Conservation (phyloP, 306 rosid genomes). For the Corylus americana region DNA sequence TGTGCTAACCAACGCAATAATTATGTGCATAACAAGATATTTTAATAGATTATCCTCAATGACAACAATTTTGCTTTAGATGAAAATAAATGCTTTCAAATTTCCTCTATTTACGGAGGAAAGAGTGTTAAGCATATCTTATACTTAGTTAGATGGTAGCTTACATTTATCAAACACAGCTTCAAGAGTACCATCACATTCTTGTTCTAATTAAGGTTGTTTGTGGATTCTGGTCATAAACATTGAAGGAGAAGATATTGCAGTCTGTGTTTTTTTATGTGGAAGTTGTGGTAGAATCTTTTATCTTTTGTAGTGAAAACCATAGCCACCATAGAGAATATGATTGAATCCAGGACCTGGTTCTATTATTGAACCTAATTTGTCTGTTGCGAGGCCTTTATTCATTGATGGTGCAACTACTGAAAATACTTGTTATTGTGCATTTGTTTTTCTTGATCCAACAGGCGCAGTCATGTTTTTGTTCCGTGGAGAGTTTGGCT, state of each 20-base stretch:
- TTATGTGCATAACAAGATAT: too few species aligned
- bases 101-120: too few species aligned
- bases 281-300: not conserved
- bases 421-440: not conserved
- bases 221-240: not conserved
- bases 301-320: not conserved
- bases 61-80: too few species aligned
- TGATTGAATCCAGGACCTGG: not conserved
- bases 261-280: not conserved
- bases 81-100: too few species aligned
- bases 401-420: not conserved
- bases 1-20: too few species aligned
- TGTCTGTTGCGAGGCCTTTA: not conserved
- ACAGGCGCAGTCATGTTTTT: constrained; percentile 65
- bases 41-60: too few species aligned
- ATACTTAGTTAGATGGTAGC: too few species aligned
- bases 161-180: not conserved
- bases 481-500: constrained; percentile 71
- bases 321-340: not conserved
- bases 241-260: not conserved
- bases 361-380: not conserved
- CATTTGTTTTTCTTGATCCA: not conserved
- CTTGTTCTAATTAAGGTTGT: not conserved
- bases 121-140: too few species aligned
- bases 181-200: not conserved